Base-by-base conservation (phyloP, 2,329 filamentous ascomycete species). In the Aspergillus uvarum region DNA sequence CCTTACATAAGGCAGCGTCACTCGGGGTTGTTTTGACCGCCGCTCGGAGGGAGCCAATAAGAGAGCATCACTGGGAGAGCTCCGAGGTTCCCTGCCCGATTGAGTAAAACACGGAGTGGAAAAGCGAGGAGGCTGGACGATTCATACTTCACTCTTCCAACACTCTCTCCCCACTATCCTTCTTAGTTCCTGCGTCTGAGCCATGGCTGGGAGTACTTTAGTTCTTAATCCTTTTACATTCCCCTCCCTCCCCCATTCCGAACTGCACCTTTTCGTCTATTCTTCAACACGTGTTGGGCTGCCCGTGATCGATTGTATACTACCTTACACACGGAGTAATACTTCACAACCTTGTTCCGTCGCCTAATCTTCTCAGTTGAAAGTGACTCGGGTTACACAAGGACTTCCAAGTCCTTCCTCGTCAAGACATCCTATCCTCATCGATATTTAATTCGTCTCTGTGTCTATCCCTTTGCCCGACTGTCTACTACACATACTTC, bases 71-170 rank as follows among this genome's bases (percentile, higher is more conserved):
- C 22, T 26, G 50, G 47, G 32, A 38, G 19, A 19, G 50, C n/a
- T 22, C 50, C 42, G n/a, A 42, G 22, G 48, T 16, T 48, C 35
- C 24, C 54, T 54, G 51, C 59, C 55, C 51, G 42, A 55, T 61
- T 35, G 59, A 51, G 59, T 48, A 32, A 59, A 54, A 59, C 53
- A 47, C 26, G 32, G 24, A 29, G 29, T 38, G 26, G 29, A 44
- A 63, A 63, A 63, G 51, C 47, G 56, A 58, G 56, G 64, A 62
- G 64, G 64, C 63, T 66, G 64, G 64, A 57, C 60, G 59, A 65
- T 56, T 62, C 35, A 22, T 53, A 54, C 26, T 42, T 31, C 22
- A 19, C 31, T 48, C 22, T 32, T 22, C 5, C n/a, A 44, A 44
- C 38, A 16, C 16, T 5, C 38, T n/a, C 14, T 6, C 38, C n/a